Base-by-base conservation (phyloP, 805 yeast genomes). In the Candida alai region DNA sequence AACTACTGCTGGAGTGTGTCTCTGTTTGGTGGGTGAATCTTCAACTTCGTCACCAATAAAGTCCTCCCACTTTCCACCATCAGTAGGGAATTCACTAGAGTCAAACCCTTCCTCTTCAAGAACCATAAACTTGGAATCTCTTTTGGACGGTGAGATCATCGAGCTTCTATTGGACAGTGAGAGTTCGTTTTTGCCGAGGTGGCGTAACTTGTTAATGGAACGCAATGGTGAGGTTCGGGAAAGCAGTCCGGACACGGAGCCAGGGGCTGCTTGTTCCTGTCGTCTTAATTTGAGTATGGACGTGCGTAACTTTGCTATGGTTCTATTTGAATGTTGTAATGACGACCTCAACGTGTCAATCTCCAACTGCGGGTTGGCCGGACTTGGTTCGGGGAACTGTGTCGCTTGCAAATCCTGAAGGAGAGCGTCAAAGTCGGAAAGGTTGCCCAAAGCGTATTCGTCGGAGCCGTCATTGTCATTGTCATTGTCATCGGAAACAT, bases 331-430 rank as follows among this genome's bases (percentile, higher is more conserved):
- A 55, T 73, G 84, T 12, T 68, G 65, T 44, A 85, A 65, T 16
- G 84, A 79, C 0, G 82, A 70, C 42, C 72, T 68, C 43, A 83
- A 57, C 1, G 88, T 79, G 48, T 84, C 89, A 2, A 74, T 60
- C 48, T 83, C 86, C 27, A 83, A 58, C 9, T 64, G 70, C 2
- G 67, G 55, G 37, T 70, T 66, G 19, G 62, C 60, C 1, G 66
- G 60, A 27, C 73, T 68, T 1, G 45, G 32, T 13, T 39, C 37
- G 1, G 63, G 52, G 8, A 53, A 30, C 17, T 51, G 55, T 12
- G 39, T 40, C 6, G 58, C 49, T 30, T 45, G 43, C 3, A 62
- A 38, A 12, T 61, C 68, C 9, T 48, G 39, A 19, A 65, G 43
- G 19, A 62, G 47, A 16, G 57, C 48, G 28, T 63, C 68, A 32